Percentiles rank a stretch among this genome's conserved stretches.
Conservation (phyloP, 202 grass and related monocot genomes). For the Bolboschoenoplectus hybrid region DNA sequence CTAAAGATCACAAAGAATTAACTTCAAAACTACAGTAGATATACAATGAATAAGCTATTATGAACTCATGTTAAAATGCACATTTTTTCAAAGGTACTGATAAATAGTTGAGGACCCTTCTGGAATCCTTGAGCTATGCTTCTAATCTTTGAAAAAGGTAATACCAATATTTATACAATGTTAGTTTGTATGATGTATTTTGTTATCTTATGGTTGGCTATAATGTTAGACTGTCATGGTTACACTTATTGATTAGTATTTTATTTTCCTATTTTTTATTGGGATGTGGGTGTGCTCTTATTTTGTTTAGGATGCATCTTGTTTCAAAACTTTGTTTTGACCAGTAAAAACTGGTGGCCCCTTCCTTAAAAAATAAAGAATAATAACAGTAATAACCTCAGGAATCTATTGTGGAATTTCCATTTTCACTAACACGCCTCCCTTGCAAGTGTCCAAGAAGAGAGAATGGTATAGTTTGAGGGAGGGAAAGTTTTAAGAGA, state of each 20-base stretch:
- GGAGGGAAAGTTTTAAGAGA: not conserved
- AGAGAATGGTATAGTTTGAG: slow-evolving; percentile 18
- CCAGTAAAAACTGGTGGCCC: not conserved
- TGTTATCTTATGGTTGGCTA: not conserved
- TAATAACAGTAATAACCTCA: not conserved
- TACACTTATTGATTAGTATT: not conserved
- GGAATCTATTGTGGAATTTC: not conserved
- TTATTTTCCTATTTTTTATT: not conserved
- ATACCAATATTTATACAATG: too few species aligned
- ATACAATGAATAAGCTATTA: slow-evolving; percentile 14
- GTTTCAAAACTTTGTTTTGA: not conserved
- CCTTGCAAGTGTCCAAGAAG: not conserved
- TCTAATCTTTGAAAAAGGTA: not conserved
- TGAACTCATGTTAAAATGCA: not conserved
- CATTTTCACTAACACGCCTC: not conserved
- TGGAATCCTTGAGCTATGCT: not conserved
- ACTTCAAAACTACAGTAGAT: slow-evolving; percentile 10
- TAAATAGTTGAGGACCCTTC: not conserved
- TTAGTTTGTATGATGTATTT: not conserved
- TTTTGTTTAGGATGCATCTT: not conserved
- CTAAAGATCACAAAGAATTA: not conserved
- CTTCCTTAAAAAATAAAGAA: not conserved
- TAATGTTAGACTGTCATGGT: not conserved
- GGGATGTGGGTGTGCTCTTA: not conserved
- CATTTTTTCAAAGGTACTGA: not conserved